Evolutionary conservation across 78 protist genomes (phyloP), one percentile per base, ranked within the genome.

Genomic region (Dictyostelium purpureum): DNA sequence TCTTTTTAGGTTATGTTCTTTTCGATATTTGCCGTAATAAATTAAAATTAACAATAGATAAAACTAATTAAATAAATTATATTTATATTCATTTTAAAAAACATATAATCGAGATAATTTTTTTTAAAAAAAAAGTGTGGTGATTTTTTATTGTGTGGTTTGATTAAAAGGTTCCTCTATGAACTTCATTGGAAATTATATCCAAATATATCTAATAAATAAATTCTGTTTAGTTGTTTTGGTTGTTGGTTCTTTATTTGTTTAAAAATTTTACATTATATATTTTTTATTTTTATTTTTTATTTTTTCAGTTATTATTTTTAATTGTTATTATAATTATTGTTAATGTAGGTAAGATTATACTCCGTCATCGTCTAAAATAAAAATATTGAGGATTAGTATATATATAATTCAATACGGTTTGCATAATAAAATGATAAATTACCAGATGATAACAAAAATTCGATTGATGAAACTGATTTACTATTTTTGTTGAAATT

Each of bases 21-120:
- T 82, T 80, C 45, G 90, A 82, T 57, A n/a, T 70, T 54, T 76
- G 51, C 4, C 59, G 66, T 21, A 70, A 54, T 37, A 82, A 70
- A 70, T 70, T 82, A 70, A 82, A 70, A 52, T 51, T 75, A 37
- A 35, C 28, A 45, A 26, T 43, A 57, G 78, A 71, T 43, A n/a
- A n/a, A 28, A n/a, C n/a, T n/a, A n/a, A n/a, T n/a, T n/a, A n/a
- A 47, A 47, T 47, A 47, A 47, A 47, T 47, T 47, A 47, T 14
- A 47, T n/a, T n/a, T n/a, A n/a, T n/a, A n/a, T n/a, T n/a, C n/a
- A n/a, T n/a, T n/a, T 59, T 18, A n/a, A 6, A 21, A 59, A 59
- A 10, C 24, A 21, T 59, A 59, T 7, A 59, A 21, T 59, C 14
- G 6, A 59, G n/a, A 59, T 49, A 49, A 7, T 14, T 11, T 14